phyloP scores from a whole-genome alignment of 495 filamentous ascomycete genomes.

The Penicillium canariense region DNA sequence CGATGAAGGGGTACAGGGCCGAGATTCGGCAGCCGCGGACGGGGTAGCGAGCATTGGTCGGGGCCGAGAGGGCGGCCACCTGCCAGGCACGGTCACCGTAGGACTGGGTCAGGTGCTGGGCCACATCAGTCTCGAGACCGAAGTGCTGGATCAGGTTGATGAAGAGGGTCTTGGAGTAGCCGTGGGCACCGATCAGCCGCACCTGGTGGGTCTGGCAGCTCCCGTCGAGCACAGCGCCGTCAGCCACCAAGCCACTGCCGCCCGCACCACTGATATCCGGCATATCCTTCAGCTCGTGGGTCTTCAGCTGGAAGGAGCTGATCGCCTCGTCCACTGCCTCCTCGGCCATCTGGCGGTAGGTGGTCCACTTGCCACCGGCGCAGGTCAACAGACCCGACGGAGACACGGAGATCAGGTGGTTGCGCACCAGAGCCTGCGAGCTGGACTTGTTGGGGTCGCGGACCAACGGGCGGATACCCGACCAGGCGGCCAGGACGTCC shows the following conservation, averaged over 20 bases:
- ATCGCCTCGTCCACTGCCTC: slow-evolving; percentile 93
- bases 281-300: slow-evolving; percentile 54
- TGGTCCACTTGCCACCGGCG: slow-evolving; percentile 99
- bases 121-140: slow-evolving; percentile 92
- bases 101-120: slow-evolving; percentile 81
- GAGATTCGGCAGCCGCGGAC: slow-evolving; percentile 82
- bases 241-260: slow-evolving; percentile 56
- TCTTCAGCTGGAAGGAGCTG: slow-evolving; percentile 67
- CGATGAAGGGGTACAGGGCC: slow-evolving; percentile 87
- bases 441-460: slow-evolving; percentile 92
- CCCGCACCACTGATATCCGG: slow-evolving; percentile 80
- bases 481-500: slow-evolving; percentile 95
- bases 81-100: slow-evolving; percentile 98
- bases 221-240: slow-evolving; percentile 76
- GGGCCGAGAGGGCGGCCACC: slow-evolving; percentile 78
- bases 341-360: slow-evolving; percentile 98
- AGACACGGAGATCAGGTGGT: slow-evolving; percentile 88
- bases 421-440: slow-evolving; percentile 92
- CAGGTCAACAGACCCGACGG: slow-evolving; percentile 84
- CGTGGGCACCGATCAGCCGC: slow-evolving; percentile 88
- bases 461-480: slow-evolving; percentile 89
- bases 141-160: slow-evolving; percentile 99
- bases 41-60: slow-evolving; percentile 83
- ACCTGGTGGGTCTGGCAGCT: slow-evolving; percentile 89
- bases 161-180: slow-evolving; percentile 92